Base-by-base conservation (phyloP, 352 stramenopile species). In the Peronospora destructor region DNA sequence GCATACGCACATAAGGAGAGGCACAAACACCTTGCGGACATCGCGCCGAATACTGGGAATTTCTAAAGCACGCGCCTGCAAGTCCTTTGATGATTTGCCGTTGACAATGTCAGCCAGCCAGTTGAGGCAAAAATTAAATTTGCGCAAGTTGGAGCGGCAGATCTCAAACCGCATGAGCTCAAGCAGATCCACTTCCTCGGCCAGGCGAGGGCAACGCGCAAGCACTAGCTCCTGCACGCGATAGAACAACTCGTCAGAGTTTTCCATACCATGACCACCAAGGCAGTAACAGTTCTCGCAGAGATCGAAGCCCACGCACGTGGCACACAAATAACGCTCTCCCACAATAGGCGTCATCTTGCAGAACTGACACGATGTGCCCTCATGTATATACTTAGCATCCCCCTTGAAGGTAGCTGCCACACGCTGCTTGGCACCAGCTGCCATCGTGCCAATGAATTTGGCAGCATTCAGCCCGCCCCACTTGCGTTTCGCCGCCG, bases 81-180 rank as follows among this genome's bases (percentile, higher is more conserved):
- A 52, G 32, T 92, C 77, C 30, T 68, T 65, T 2, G 76, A 88
- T 13, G 62, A 73, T 60, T 87, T 87, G 53, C 81, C 81, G 49
- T 81, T 85, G 40, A 91, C 56, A 38, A 91, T 86, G 49, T 91
- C 81, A 33, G 77, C 78, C 21, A 91, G 58, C 81, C 81, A 91
- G 46, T 90, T 87, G 49, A 88, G 66, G 21, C 77, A 86, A 44
- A 91, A 91, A 33, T 62, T 86, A 43, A 89, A 91, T 56, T 91
- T 91, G 57, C 81, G 81, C 49, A 91, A 45, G 33, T 88, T 91
- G n/a, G 73, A 85, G 39, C 77, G 75, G 34, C 82, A 92, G 43
- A 92, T 92, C 57, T 92, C 82, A 48, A 89, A 92, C 16, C 82
- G 82, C 55, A 92, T 66, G 16, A 92, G 67, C 61, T 89, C 82